Evolutionary conservation across 2,329 filamentous ascomycete genomes (phyloP).

Genomic region (Lithohypha guttulata): DNA sequence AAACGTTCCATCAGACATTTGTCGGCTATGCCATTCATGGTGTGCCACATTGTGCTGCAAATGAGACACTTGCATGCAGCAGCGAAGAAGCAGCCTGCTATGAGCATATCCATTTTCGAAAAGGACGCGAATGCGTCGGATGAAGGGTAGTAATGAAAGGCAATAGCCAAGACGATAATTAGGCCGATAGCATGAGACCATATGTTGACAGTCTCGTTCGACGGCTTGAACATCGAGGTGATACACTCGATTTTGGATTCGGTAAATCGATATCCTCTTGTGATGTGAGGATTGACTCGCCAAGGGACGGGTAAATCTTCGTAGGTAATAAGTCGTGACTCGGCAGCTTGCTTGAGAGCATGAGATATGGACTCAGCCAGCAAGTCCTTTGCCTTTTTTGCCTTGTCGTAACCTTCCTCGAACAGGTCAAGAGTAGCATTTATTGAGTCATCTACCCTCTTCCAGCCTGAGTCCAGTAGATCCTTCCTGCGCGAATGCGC

Average conservation of each 20-base stretch:
- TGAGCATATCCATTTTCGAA: constrained; percentile 77
- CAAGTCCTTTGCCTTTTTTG: constrained; percentile 68
- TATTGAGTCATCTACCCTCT: constrained; percentile 69
- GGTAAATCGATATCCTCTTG: constrained; percentile 82
- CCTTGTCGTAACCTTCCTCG: constrained; percentile 70
- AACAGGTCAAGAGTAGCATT: constrained; percentile 64
- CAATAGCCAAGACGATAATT: constrained; percentile 74
- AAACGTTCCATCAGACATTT: constrained; percentile 85
- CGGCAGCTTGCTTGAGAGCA: constrained; percentile 62
- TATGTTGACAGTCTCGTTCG: constrained; percentile 94
- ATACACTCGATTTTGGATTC: constrained; percentile 86
- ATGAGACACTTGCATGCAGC: constrained; percentile 89
- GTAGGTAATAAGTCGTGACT: constrained; percentile 76
- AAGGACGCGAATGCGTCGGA: constrained; percentile 77
- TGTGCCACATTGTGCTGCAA: constrained; percentile 96
- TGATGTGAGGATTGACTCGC: constrained; percentile 90
- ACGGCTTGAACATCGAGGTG: constrained; percentile 68
- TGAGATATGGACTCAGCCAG: constrained; percentile 75
- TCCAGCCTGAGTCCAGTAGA: constrained; percentile 66
- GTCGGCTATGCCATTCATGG: constrained; percentile 93
- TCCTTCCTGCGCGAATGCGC: constrained; percentile 71
- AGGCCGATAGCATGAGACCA: constrained; percentile 91
- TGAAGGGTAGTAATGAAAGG: constrained; percentile 91
- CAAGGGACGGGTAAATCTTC: constrained; percentile 84
- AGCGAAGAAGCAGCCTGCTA: constrained; percentile 91